Base-by-base conservation (phyloP, 345 rosid genomes). In the Heritiera littoralis region DNA sequence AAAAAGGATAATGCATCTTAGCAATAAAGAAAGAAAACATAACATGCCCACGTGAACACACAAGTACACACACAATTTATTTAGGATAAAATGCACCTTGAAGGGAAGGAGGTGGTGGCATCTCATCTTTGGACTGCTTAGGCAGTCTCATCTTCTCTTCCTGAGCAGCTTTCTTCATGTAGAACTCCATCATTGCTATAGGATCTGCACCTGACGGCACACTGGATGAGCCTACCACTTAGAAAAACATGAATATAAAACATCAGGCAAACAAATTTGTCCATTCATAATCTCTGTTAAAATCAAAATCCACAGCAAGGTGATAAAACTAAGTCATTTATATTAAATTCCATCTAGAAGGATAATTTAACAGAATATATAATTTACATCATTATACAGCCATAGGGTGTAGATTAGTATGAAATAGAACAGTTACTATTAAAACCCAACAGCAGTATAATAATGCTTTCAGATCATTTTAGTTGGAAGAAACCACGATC, bases 101-200 rank as follows among this genome's bases (percentile, higher is more conserved):
- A 81, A 97, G 97, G 7, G 97, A 93, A 58, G 93, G 87, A 82
- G 99, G 99, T 0, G 98, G 98, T 5, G 98, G 98, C 99, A 97
- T 94, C 81, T 97, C 99, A 85, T 94, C 98, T 81, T 97, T 97
- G n/a, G 98, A 94, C 80, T 89, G 92, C 84, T 86, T 97, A 78
- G 98, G 98, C 84, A 88, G 96, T 83, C 92, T 90, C 93, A 83
- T 90, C 80, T 77, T 93, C 88, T 94, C 99, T 87, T 97, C 99
- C 78, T 84, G 92, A 60, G 99, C 98, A 80, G 99, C 98, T 87
- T 89, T 97, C 86, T 97, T 97, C 98, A 92, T 80, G 89, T 93
- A 97, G 80, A 90, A 97, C 85, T 97, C 99, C 99, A 97, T 94
- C 98, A 92, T 97, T 67, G 97, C 95, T 66, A 97, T 80, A 80